phyloP scores from a whole-genome alignment of 2,329 filamentous ascomycete species.

The Phaeoacremonium minimum region DNA sequence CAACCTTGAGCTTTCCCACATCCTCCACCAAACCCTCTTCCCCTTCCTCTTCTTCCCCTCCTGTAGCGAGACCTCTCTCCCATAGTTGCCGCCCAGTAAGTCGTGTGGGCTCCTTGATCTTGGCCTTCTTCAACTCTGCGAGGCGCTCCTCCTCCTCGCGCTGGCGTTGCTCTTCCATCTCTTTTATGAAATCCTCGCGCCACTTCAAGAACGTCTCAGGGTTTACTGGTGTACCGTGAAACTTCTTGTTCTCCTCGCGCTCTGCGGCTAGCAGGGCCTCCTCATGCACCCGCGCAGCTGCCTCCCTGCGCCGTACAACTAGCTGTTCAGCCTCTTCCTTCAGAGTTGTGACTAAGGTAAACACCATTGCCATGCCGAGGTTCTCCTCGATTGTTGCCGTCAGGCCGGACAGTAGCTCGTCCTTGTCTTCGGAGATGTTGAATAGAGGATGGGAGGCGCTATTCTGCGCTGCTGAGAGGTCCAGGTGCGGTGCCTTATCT shows the following conservation, averaged over 20 bases:
- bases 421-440: slow-evolving; percentile 76
- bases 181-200: slow-evolving; percentile 71
- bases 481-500: slow-evolving; percentile 77
- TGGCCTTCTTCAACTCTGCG: slow-evolving; percentile 78
- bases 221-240: slow-evolving; percentile 88
- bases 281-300: slow-evolving; percentile 52
- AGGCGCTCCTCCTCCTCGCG: slow-evolving; percentile 71
- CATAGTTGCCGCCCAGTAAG: slow-evolving; percentile 73
- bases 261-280: slow-evolving; percentile 59
- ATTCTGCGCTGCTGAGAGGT: slow-evolving; percentile 72
- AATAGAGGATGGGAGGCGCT: slow-evolving; percentile 66
- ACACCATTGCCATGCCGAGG: slow-evolving; percentile 96
- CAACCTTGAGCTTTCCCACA: slow-evolving; percentile 69
- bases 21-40: slow-evolving; percentile 62
- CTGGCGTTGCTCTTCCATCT: slow-evolving; percentile 71
- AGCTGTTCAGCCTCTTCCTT: slow-evolving; percentile 91
- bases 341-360: slow-evolving; percentile 79
- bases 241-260: slow-evolving; percentile 93
- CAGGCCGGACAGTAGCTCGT: slow-evolving; percentile 65
- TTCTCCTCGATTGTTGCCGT: slow-evolving; percentile 82
- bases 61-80: slow-evolving; percentile 68
- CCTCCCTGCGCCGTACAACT: slow-evolving; percentile 68
- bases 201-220: slow-evolving; percentile 79
- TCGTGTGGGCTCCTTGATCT: slow-evolving; percentile 68
- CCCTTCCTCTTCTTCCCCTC: slow-evolving; percentile 60